Percentiles rank a stretch among this genome's conserved stretches.
Evolutionary conservation across 495 filamentous ascomycete genomes (phyloP).

Genomic region (Aspergillus wentii): DNA sequence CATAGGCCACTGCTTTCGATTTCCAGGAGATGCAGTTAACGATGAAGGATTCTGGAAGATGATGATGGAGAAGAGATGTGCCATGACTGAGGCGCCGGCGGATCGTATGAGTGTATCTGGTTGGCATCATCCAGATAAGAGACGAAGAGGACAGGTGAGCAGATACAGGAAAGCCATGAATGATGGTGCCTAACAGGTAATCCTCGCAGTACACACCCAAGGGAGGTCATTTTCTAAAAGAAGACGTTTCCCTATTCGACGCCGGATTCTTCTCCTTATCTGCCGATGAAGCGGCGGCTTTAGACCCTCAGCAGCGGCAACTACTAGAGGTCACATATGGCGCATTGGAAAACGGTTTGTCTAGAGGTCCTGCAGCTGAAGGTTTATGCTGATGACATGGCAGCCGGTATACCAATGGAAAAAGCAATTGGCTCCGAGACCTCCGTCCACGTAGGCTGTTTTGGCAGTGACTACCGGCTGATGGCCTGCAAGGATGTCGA

Average conservation of each 20-base stretch:
- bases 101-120: conserved; percentile 46
- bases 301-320: conserved; percentile 38
- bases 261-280: conserved; percentile 48
- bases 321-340: conserved; percentile 51
- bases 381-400: too few species aligned
- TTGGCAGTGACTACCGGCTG: conserved; percentile 13
- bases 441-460: conserved; percentile 19
- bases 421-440: conserved; percentile 17
- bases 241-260: conserved; percentile 39
- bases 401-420: too few species aligned
- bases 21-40: conserved; percentile 45
- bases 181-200: too few species aligned
- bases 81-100: conserved; percentile 42
- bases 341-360: conserved; percentile 47
- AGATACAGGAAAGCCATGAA: too few species aligned
- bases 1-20: conserved; percentile 45
- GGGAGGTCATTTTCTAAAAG: conserved; percentile 37
- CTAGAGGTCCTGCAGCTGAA: conserved; percentile 21
- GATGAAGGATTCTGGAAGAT: conserved; percentile 49
- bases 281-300: conserved; percentile 19
- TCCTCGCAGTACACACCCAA: conserved; percentile 10
- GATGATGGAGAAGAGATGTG: conserved; percentile 30
- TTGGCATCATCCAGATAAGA: too few species aligned
- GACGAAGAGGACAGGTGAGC: neutral
- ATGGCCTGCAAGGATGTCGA: conserved; percentile 9